phyloP scores from a whole-genome alignment of 306 rosid species.

The Corylus avellana region DNA sequence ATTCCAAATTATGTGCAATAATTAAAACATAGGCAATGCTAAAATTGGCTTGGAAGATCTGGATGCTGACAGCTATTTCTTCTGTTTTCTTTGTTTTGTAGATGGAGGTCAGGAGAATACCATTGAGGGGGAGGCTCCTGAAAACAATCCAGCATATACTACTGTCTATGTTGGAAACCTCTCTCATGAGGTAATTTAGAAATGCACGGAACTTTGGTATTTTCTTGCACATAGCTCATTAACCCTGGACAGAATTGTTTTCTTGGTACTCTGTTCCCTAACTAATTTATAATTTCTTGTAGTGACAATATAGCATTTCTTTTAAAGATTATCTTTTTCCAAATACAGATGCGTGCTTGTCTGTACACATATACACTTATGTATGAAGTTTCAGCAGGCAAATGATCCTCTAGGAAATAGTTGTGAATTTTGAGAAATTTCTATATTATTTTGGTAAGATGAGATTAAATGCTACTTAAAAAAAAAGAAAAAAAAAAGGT shows the following conservation, averaged over 20 bases:
- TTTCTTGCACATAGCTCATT: conserved; percentile 7
- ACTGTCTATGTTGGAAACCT: conserved; percentile 70
- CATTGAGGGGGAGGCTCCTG: conserved; percentile 65
- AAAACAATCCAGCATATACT: conserved; percentile 52
- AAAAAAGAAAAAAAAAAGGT: background rate
- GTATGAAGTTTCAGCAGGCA: background rate
- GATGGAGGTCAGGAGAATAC: conserved; percentile 54
- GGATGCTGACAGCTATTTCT: conserved; percentile 22
- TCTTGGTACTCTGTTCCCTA: conserved; percentile 8
- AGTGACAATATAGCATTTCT: background rate
- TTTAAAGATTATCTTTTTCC: background rate
- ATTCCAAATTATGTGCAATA: background rate
- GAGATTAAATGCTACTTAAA: background rate
- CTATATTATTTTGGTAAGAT: background rate
- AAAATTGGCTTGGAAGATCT: conserved; percentile 20
- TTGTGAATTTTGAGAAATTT: background rate
- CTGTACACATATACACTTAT: too few relatives aligned
- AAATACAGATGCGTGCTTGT: background rate
- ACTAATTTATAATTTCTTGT: background rate
- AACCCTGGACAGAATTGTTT: conserved; percentile 1
- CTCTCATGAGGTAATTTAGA: conserved; percentile 58
- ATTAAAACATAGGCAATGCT: background rate
- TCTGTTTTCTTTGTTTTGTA: conserved; percentile 28
- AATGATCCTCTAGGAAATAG: background rate
- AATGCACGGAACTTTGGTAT: conserved; percentile 23